Base-by-base conservation (phyloP, 2,329 filamentous ascomycete genomes). In the Cytospora leucostoma region DNA sequence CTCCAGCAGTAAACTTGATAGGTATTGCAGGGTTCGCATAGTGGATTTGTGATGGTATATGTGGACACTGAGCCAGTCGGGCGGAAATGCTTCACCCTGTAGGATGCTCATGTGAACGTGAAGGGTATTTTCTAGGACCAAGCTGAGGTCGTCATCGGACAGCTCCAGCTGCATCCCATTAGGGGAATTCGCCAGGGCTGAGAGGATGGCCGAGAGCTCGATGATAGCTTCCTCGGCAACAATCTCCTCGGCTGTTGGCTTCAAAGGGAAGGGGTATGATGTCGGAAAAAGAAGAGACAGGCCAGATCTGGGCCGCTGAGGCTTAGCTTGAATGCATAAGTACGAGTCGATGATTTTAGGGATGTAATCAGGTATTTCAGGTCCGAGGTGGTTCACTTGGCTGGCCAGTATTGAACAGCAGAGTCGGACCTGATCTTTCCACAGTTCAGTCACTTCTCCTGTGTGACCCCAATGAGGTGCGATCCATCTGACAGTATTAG, bases 321-420 rank as follows among this genome's bases (percentile, higher is more conserved):
- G 79, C 3, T 77, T 75, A 1, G 84, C 79, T 68, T 90, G 85
- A 63, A 98, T 88, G 11, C 88, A 85, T 59, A 91, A 82, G 74
- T 97, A 98, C 0, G 94, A 97, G 68, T 95, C 89, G 62, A 97
- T 88, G 54, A 97, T 89, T 74, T 94, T 96, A 0, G 92, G 91
- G 68, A 97, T 89, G 73, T 97, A 96, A 66, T 93, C 90, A 21
- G 92, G 92, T 55, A 95, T 90, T 71, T 95, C 90, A 44, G 92
- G 83, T 10, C 89, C 89, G 10, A 96, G 84, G 68, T 91, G 84
- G 49, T 90, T 85, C 62, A 93, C 84, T 73, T 98, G 91, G 66
- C 91, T 93, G 10, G 94, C 92, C 40, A 99, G 82, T 38, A 99
- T 90, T 0, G 94, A 96, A 76, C 93, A 97, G 76, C 94, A 97